These are phyloP conservation scores for Amauroascus verrucosus DNA, from an alignment of 2,329 filamentous ascomycete species.

Conservation along the genomic window DNA sequence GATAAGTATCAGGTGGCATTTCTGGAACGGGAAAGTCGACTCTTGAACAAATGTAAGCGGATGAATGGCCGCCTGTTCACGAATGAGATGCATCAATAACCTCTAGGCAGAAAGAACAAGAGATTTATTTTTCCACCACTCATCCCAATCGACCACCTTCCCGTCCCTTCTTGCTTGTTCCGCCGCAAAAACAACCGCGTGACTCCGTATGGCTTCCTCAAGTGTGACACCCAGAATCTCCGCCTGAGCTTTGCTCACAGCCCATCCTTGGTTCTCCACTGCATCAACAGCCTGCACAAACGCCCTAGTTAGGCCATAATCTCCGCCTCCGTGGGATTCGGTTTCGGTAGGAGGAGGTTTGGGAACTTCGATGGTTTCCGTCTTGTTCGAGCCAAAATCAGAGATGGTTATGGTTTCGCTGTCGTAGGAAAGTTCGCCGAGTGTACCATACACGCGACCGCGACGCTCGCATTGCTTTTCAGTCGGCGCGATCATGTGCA, in stretches of 20 bases:
- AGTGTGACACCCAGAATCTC: slow-evolving; percentile 69
- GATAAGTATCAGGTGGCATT: too few species aligned
- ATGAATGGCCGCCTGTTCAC: too few species aligned
- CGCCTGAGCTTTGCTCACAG: slow-evolving; percentile 60
- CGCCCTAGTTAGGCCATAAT: slow-evolving; percentile 66
- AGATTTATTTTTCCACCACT: slow-evolving; percentile 61
- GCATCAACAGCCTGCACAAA: slow-evolving; percentile 74
- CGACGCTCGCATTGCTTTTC: slow-evolving; percentile 77
- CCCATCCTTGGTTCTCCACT: slow-evolving; percentile 61
- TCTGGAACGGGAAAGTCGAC: too few species aligned
- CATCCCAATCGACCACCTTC: slow-evolving; percentile 61
- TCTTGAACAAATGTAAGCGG: too few species aligned
- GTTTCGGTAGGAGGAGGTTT: slow-evolving; percentile 48
- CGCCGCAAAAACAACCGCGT: slow-evolving; percentile 87
- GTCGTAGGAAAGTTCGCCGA: slow-evolving; percentile 80
- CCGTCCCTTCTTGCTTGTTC: slow-evolving; percentile 67
- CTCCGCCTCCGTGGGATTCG: slow-evolving; percentile 60
- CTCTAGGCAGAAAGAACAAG: slow-evolving; percentile 7
- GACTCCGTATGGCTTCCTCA: slow-evolving; percentile 78
- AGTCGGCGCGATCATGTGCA: slow-evolving; percentile 92
- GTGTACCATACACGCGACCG: slow-evolving; percentile 73
- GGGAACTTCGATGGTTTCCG: slow-evolving; percentile 49
- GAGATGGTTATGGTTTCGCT: slow-evolving; percentile 63
- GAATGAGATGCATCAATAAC: too few species aligned
- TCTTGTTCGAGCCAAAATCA: slow-evolving; percentile 53